Percentiles rank a stretch among this genome's conserved stretches.
Evolutionary conservation across 2,329 filamentous ascomycete genomes (phyloP).

Genomic region (Tolypocladium nubicola): DNA sequence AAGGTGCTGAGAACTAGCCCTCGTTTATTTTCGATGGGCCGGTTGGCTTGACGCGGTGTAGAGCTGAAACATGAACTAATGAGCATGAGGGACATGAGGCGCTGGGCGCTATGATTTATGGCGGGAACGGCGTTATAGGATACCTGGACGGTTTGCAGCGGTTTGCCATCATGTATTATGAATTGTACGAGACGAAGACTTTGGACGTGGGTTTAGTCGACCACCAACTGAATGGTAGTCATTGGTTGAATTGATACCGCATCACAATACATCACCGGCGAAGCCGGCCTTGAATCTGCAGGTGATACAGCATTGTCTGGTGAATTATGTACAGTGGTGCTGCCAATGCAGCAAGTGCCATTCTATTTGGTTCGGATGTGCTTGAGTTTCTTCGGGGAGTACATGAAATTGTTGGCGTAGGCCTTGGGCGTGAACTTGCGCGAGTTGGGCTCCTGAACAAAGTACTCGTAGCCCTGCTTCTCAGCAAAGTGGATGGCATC

Average conservation of each 20-base stretch:
- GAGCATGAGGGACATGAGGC: not conserved
- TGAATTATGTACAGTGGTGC: conserved; percentile 16
- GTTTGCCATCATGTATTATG: conserved; percentile 4
- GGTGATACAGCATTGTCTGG: not conserved
- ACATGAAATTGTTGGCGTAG: conserved; percentile 94
- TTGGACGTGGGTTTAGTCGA: not conserved
- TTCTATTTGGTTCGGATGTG: conserved; percentile 68
- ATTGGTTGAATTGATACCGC: not conserved
- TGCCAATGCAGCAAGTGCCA: not conserved
- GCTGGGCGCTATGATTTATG: not conserved
- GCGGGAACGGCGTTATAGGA: not conserved
- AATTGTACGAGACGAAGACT: conserved; percentile 5
- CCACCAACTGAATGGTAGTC: not conserved
- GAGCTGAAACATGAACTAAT: not conserved
- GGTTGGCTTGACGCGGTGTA: not conserved
- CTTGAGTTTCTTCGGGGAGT: conserved; percentile 79
- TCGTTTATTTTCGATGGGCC: not conserved
- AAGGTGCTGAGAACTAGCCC: not conserved
- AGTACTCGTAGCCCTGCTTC: conserved; percentile 99
- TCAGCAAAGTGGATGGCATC: conserved; percentile 91
- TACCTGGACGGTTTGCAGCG: not conserved
- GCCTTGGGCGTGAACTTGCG: conserved; percentile 82
- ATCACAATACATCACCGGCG: not conserved
- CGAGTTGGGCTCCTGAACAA: conserved; percentile 91
- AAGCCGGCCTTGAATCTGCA: not conserved